A percentile compares a stretch with the other conserved stretches of the same genome.
phyloP scores from a whole-genome alignment of 805 yeast species.

The Wickerhamiella allomyrinae region DNA sequence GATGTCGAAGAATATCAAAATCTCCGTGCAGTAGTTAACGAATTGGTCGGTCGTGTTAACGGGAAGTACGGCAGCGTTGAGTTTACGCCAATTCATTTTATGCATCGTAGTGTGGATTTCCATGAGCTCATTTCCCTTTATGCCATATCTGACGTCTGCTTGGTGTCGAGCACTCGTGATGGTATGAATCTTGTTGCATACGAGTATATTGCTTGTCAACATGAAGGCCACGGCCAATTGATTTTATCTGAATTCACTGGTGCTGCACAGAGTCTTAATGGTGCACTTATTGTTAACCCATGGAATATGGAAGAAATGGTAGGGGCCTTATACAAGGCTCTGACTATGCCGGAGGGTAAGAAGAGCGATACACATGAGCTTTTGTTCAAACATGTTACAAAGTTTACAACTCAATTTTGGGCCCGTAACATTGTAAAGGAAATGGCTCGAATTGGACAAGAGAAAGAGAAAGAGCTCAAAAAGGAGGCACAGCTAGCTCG shows the following conservation, averaged over 20 bases:
- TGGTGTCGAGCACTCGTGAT: constrained; percentile 89
- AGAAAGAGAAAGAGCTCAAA: constrained; percentile 7
- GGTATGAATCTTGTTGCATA: constrained; percentile 97
- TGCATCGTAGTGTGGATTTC: constrained; percentile 85
- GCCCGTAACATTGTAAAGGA: constrained; percentile 92
- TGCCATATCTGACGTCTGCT: constrained; percentile 73
- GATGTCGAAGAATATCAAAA: constrained; percentile 97
- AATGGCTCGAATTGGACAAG: constrained; percentile 26
- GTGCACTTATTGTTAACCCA: constrained; percentile 87
- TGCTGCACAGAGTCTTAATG: constrained; percentile 96
- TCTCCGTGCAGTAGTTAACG: constrained; percentile 85
- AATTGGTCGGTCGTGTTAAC: constrained; percentile 89
- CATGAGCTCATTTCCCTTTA: constrained; percentile 84
- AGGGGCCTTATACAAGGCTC: constrained; percentile 69
- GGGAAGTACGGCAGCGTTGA: constrained; percentile 95
- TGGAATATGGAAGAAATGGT: constrained; percentile 96
- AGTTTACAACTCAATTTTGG: constrained; percentile 94
- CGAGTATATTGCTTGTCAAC: constrained; percentile 94
- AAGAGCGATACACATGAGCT: constrained; percentile 63
- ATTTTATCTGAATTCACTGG: constrained; percentile 94
- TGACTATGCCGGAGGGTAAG: constrained; percentile 76
- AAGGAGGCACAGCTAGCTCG: background rate
- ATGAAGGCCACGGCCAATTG: constrained; percentile 68
- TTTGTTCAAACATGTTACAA: constrained; percentile 73
- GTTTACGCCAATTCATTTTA: constrained; percentile 92